A percentile compares a stretch with the other conserved stretches of the same genome.
Conservation (phyloP, 495 filamentous ascomycete genomes). For the Stereocaulon alpinum region DNA sequence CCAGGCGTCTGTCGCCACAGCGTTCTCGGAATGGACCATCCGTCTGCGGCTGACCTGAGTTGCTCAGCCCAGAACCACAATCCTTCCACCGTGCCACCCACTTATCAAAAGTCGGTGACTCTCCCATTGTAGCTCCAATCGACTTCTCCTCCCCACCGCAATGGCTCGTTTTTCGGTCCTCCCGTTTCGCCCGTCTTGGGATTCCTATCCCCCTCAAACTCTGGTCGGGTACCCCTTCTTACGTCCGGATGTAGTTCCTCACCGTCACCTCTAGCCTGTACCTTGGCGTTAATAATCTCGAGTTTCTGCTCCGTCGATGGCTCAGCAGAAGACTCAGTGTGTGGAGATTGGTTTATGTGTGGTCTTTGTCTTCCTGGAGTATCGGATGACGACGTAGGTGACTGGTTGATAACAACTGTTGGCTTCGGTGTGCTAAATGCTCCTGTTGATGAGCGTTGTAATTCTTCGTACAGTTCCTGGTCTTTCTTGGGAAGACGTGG, state of each 20-base stretch:
- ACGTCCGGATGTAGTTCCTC: constrained; percentile 62
- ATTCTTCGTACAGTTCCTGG: constrained; percentile 84
- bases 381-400: constrained; percentile 26
- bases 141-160: constrained; percentile 69
- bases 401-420: constrained; percentile 35
- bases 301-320: constrained; percentile 19
- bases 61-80: too few relatives aligned
- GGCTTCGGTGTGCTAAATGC: constrained; percentile 57
- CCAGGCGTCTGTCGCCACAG: too few relatives aligned
- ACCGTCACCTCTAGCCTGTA: constrained; percentile 42
- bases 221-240: constrained; percentile 64
- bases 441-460: constrained; percentile 62
- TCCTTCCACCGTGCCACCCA: too few relatives aligned
- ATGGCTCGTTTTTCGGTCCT: constrained; percentile 93
- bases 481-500: constrained; percentile 77
- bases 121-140: constrained; percentile 97
- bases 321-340: constrained; percentile 14
- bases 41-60: too few relatives aligned
- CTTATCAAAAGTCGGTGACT: constrained; percentile 77
- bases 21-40: too few relatives aligned
- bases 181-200: constrained; percentile 94
- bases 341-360: constrained; percentile 30
- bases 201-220: constrained; percentile 89
- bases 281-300: constrained; percentile 27
- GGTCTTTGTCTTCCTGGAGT: constrained; percentile 7